Evolutionary conservation across 2,329 filamentous ascomycete genomes (phyloP), one percentile per base, ranked within the genome.

Genomic region (Ustilaginoidea virens): DNA sequence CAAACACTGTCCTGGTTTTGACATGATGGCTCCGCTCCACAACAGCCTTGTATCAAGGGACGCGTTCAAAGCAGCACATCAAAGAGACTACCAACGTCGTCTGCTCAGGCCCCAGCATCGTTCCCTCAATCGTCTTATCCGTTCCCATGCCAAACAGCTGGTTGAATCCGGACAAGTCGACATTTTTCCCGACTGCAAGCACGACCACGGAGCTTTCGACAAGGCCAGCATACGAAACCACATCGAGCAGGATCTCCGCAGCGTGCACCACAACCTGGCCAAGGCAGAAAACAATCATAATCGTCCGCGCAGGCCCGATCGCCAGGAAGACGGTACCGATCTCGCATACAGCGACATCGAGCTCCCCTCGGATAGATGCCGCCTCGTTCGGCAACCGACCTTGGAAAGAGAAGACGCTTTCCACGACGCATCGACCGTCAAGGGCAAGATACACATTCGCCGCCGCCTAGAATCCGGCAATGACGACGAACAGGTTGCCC

Each of bases 321-420:
- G 34, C 22, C 44, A 46, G 35, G 38, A 42, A 7, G 55, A 58
- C 34, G 50, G 46, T 20, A 35, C 43, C 16, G 48, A 49, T 7
- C 45, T 58, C 12, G 55, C 55, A 1, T 42, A 40, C 12, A 52
- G 49, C 33, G 36, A 41, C 22, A 35, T 51, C n/a, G 41, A 43
- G n/a, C 44, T 58, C 3, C 55, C 56, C 2, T 46, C 50, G 18
- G 56, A 60, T 33, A 33, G 41, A 20, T 40, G 37, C 10, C 44
- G 46, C 10, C 46, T 52, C 16, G 34, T 35, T n/a, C 49, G 55
- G 7, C 46, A 44, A 7, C 60, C 60, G 2, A 52, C 51, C 1
- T 49, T 64, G 14, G 59, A 61, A 36, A 47, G 61, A 7, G 53
- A 64, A 38, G 58, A 61, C 24, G 61, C 61, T 5, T 65, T 65